These are phyloP conservation scores for Tetrastigma voinierianum DNA, from an alignment of 164 flowering plant genomes.

Conservation along the genomic window DNA sequence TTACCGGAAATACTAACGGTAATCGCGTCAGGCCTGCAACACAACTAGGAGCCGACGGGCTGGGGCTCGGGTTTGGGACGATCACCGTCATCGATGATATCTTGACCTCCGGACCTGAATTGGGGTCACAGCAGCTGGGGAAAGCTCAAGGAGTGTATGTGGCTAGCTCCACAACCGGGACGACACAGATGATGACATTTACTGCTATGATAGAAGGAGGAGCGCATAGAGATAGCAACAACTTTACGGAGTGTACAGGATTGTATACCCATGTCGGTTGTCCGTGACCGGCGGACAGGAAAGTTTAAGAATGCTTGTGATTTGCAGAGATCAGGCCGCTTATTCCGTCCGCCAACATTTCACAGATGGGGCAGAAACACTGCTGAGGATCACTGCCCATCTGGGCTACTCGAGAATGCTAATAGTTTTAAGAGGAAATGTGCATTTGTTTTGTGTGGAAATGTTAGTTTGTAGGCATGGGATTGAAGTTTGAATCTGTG, in stretches of 20 bases:
- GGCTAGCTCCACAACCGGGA: constrained; percentile 67
- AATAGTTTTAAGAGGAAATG: not conserved
- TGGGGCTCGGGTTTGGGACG: constrained; percentile 67
- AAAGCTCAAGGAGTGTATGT: constrained; percentile 73
- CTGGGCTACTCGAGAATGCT: constrained; percentile 37
- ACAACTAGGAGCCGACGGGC: constrained; percentile 69
- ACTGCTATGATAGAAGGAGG: constrained; percentile 80
- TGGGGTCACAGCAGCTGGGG: constrained; percentile 53
- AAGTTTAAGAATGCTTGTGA: constrained; percentile 63
- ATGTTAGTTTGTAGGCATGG: not conserved
- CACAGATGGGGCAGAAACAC: constrained; percentile 57
- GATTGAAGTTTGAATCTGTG: not conserved
- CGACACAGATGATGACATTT: constrained; percentile 73
- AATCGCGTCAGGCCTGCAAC: constrained; percentile 32
- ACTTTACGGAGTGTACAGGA: constrained; percentile 64
- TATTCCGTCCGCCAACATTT: constrained; percentile 50
- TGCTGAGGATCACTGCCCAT: constrained; percentile 60
- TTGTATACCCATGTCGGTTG: constrained; percentile 50
- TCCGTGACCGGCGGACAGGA: constrained; percentile 68
- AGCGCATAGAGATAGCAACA: constrained; percentile 67
- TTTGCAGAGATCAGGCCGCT: constrained; percentile 63
- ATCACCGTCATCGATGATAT: constrained; percentile 69
- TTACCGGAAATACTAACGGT: constrained; percentile 32
- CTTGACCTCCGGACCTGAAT: constrained; percentile 48
- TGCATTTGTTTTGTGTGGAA: not conserved